phyloP scores from a whole-genome alignment of 75 land plant species.

The Sequoia sempervirens region DNA sequence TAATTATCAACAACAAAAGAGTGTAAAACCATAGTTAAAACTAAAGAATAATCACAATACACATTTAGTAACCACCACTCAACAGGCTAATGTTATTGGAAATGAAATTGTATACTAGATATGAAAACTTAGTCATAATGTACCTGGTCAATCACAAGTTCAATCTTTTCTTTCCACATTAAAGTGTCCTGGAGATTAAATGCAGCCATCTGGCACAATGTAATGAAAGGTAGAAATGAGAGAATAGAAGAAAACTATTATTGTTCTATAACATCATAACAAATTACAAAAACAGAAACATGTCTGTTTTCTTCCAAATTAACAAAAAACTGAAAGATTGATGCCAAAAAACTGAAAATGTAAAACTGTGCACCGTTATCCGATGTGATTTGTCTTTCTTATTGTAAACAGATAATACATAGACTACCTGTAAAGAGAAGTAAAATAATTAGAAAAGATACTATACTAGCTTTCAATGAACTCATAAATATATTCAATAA shows the following conservation, averaged over 20 bases:
- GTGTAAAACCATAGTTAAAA: background rate
- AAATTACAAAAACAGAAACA: background rate
- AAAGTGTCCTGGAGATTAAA: constrained; percentile 75
- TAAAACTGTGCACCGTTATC: constrained; percentile 56
- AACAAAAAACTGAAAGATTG: background rate
- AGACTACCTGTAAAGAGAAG: constrained; percentile 57
- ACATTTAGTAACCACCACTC: background rate
- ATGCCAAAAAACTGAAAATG: constrained; percentile 7
- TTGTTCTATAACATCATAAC: background rate
- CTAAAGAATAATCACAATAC: background rate
- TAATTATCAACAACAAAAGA: background rate
- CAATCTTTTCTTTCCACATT: constrained; percentile 83
- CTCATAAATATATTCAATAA: background rate
- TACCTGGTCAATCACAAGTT: constrained; percentile 83
- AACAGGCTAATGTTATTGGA: background rate
- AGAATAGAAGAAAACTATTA: background rate
- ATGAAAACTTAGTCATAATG: background rate
- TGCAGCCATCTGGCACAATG: constrained; percentile 75
- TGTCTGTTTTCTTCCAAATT: background rate
- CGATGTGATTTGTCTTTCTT: constrained; percentile 75
- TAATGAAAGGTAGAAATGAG: background rate
- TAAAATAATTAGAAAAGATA: background rate
- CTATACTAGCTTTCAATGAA: background rate
- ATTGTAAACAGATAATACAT: constrained; percentile 73
- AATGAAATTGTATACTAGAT: background rate